Evolutionary conservation across 371 early-diverging fungal genomes (phyloP), one percentile per base, ranked within the genome.

Genomic region (Mucor irregularis): DNA sequence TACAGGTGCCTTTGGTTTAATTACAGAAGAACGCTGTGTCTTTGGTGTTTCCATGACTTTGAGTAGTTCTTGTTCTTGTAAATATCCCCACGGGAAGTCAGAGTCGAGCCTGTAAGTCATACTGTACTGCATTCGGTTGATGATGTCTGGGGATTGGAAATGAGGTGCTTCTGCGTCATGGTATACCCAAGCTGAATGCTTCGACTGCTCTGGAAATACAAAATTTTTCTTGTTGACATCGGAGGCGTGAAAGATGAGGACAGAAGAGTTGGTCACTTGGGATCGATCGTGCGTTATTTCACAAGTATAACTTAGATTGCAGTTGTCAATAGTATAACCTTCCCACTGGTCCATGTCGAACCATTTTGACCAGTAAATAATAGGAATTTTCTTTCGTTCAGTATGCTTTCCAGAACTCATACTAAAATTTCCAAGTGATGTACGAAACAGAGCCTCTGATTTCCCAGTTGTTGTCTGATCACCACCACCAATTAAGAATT

Each of bases 291-390:
- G 56, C 13, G 56, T 56, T 16, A 56, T 30, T 24, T 56, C 9
- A 9, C 56, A 56, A 5, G 29, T 38, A 10, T 54, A 54, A 3
- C 38, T 26, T 17, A 47, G 9, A 16, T 21, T n/a, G 29, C 56
- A 56, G 3, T 38, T 30, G 28, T 56, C 42, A 10, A 56, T 56
- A 9, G 11, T 56, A n/a, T 39, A 56, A 28, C 37, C 56, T 39
- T 56, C 48, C 56, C 56, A 56, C 24, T 56, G 56, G 26, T 48
- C 4, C 7, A 6, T 40, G 21, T 14, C 25, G n/a, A 56, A 56
- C 56, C 56, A 56, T 22, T 7, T 47, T 30, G 56, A 39, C 56
- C 56, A 56, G 30, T 56, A 56, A 14, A 56, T 56, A 30, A 56
- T 56, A 4, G 55, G 47, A 10, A 55, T 47, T 22, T n/a, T n/a